Evolutionary conservation across 2,329 filamentous ascomycete species (phyloP).

Genomic region (Aspergillus sp.): DNA sequence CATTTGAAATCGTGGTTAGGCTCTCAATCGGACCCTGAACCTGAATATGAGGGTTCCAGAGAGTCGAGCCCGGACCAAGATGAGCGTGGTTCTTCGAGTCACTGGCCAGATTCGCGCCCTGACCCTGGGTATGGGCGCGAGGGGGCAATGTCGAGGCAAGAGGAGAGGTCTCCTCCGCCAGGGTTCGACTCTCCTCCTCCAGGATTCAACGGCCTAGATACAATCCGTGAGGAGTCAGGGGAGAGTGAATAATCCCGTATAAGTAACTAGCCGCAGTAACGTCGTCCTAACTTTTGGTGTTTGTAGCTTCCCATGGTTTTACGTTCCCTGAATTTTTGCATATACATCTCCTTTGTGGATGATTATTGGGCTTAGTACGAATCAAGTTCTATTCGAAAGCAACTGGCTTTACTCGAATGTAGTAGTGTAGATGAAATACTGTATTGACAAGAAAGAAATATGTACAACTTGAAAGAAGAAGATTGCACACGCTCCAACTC

Average conservation of each 20-base stretch:
- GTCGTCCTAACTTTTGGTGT: not conserved
- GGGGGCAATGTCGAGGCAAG: not conserved
- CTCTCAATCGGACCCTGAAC: not conserved
- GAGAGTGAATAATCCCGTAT: not conserved
- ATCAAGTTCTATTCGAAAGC: not conserved
- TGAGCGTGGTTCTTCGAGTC: not conserved
- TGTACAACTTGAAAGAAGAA: slow-evolving; percentile 21
- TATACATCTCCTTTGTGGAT: not conserved
- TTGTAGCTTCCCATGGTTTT: not conserved
- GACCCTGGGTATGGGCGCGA: not conserved
- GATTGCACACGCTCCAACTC: slow-evolving; percentile 27
- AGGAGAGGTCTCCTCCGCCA: not conserved
- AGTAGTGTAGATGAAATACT: not conserved
- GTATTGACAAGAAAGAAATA: slow-evolving; percentile 21
- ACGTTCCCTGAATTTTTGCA: not conserved
- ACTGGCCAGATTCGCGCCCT: not conserved
- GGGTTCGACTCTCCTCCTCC: not conserved
- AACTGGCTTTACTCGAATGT: not conserved
- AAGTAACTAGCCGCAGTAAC: not conserved
- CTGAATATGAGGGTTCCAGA: not conserved
- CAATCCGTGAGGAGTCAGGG: not conserved
- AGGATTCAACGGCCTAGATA: not conserved
- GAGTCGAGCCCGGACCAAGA: not conserved
- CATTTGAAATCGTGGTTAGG: not conserved
- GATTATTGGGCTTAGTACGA: not conserved